phyloP scores from a whole-genome alignment of 257 asterid species.

The Asclepias syriaca region DNA sequence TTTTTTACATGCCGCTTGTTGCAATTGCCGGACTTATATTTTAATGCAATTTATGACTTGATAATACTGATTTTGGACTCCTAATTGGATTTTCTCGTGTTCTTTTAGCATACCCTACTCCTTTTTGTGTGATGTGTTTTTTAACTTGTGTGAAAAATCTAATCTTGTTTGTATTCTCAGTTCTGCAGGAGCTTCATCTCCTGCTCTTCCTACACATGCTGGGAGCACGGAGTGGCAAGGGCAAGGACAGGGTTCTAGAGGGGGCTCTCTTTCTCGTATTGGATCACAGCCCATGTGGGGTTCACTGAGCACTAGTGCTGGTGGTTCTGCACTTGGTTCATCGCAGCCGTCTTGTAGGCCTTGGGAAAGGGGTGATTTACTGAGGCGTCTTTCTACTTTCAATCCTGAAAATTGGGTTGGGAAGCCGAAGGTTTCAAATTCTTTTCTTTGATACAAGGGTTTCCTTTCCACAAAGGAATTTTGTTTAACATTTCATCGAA shows the following conservation, averaged over 20 bases:
- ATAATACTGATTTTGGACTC: not conserved
- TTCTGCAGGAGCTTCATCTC: slow-evolving; percentile 98
- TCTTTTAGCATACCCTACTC: not conserved
- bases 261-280: slow-evolving; percentile 72
- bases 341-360: slow-evolving; percentile 99
- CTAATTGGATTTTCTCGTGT: not conserved
- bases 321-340: slow-evolving; percentile 89
- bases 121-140: not conserved
- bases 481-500: not conserved
- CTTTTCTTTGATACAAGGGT: slow-evolving; percentile 9
- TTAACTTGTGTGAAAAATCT: not conserved
- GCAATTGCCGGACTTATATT: no score
- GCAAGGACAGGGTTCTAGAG: slow-evolving; percentile 77
- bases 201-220: slow-evolving; percentile 78
- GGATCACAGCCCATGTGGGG: slow-evolving; percentile 70
- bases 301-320: slow-evolving; percentile 85
- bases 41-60: not conserved
- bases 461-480: not conserved
- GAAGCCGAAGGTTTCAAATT: slow-evolving; percentile 81
- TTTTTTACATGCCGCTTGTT: not conserved
- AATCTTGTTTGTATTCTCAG: slow-evolving; percentile 30
- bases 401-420: slow-evolving; percentile 89
- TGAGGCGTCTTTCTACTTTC: slow-evolving; percentile 92
- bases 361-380: slow-evolving; percentile 97
- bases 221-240: slow-evolving; percentile 81